These are phyloP conservation scores for Fusarium chlamydosporum DNA, from an alignment of 2,329 filamentous ascomycete genomes.

Conservation along the genomic window DNA sequence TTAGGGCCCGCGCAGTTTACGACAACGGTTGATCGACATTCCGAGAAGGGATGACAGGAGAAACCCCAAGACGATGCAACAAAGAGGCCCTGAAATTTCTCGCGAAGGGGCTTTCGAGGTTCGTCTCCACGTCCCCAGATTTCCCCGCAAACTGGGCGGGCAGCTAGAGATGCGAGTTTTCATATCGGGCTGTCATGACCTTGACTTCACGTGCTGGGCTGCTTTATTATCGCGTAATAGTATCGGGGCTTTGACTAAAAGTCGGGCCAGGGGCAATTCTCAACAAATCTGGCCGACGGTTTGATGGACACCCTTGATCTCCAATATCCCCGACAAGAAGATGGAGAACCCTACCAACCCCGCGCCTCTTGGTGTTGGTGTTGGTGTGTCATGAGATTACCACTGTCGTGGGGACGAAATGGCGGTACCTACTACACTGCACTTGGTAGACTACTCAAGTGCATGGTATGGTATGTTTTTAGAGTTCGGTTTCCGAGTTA, in stretches of 20 bases:
- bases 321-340: constrained; percentile 41
- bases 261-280: constrained; percentile 31
- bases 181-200: constrained; percentile 28
- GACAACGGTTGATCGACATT: constrained; percentile 32
- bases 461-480: constrained; percentile 18
- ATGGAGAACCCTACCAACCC: constrained; percentile 44
- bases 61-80: constrained; percentile 17
- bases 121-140: constrained; percentile 47
- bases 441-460: constrained; percentile 9
- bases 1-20: constrained; percentile 28
- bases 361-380: constrained; percentile 36
- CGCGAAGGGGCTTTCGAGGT: constrained; percentile 16
- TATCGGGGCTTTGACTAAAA: constrained; percentile 47
- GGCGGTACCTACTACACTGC: constrained; percentile 12
- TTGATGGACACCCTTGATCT: constrained; percentile 43
- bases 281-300: constrained; percentile 35
- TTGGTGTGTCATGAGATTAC: constrained; percentile 45
- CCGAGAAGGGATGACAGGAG: constrained; percentile 17
- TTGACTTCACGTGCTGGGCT: constrained; percentile 42
- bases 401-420: constrained; percentile 31
- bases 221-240: constrained; percentile 50
- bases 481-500: constrained; percentile 31
- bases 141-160: constrained; percentile 48
- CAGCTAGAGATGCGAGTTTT: constrained; percentile 27
- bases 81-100: constrained; percentile 28